Percentiles rank a stretch among this genome's conserved stretches.
These are phyloP conservation scores for Nasturtium officinale DNA, from an alignment of 345 rosid genomes.

Conservation along the genomic window DNA sequence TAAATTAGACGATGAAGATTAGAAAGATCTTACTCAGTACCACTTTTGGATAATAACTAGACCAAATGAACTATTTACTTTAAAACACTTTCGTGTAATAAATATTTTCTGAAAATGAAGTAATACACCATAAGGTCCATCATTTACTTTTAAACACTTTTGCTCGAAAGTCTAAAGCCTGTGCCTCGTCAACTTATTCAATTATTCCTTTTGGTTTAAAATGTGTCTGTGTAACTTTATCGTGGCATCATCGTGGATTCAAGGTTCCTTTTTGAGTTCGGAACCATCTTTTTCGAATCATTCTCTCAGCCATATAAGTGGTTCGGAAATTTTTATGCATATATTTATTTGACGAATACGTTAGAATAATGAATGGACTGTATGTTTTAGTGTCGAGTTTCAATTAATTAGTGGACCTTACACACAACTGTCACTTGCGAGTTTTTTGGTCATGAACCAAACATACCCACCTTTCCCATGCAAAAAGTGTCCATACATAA, in stretches of 20 bases:
- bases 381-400: conserved; percentile 28
- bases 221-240: conserved; percentile 31
- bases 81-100: no score
- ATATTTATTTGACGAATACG: conserved; percentile 11
- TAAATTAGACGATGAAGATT: background rate
- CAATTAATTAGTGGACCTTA: conserved; percentile 42
- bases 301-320: conserved; percentile 34
- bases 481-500: conserved; percentile 40
- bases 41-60: conserved; percentile 12
- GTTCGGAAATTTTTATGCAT: conserved; percentile 15
- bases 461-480: conserved; percentile 43
- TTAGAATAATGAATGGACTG: conserved; percentile 30
- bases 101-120: conserved; percentile 8
- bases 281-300: conserved; percentile 36
- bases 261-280: conserved; percentile 40
- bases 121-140: conserved; percentile 4
- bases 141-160: conserved; percentile 25
- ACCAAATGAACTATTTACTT: background rate
- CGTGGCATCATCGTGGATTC: conserved; percentile 36
- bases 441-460: conserved; percentile 37
- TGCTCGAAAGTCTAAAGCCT: conserved; percentile 30
- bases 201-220: conserved; percentile 32
- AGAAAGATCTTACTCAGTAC: conserved; percentile 3
- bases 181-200: conserved; percentile 25
- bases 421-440: conserved; percentile 44